Conservation (phyloP, 495 filamentous ascomycete species). For the Umbilicaria muhlenbergii region DNA sequence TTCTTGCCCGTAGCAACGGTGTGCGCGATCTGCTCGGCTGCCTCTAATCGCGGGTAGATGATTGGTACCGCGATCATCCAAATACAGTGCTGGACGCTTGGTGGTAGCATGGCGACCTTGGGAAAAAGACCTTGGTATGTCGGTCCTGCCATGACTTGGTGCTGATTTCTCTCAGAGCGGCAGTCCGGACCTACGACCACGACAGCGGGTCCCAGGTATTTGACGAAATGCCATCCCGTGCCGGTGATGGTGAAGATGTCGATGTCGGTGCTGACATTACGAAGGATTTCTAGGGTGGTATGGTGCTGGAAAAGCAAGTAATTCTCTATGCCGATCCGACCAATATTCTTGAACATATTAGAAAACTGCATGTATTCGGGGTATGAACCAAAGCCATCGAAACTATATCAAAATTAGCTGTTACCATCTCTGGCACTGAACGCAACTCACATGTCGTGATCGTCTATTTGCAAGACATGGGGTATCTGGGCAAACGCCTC, state of each 20-base stretch:
- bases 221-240: constrained; percentile 95
- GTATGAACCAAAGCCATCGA: constrained; percentile 95
- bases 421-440: too few species aligned
- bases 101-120: constrained; percentile 82
- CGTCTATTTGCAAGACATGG: constrained; percentile 81
- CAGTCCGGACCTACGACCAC: constrained; percentile 82
- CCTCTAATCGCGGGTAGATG: constrained; percentile 81
- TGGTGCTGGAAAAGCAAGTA: constrained; percentile 99
- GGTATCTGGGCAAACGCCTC: constrained; percentile 97
- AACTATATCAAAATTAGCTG: constrained; percentile 35
- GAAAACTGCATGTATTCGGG: constrained; percentile 97
- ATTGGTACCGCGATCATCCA: constrained; percentile 87
- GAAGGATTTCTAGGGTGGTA: constrained; percentile 83
- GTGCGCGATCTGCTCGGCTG: constrained; percentile 74
- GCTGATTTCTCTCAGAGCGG: constrained; percentile 76
- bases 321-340: constrained; percentile 94
- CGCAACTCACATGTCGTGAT: constrained; percentile 88
- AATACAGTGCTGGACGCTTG: constrained; percentile 86
- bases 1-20: constrained; percentile 93
- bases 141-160: constrained; percentile 86
- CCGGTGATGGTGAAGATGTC: constrained; percentile 97
- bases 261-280: constrained; percentile 66
- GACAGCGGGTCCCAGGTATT: constrained; percentile 83
- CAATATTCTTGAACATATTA: constrained; percentile 96
- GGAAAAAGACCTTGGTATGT: constrained; percentile 97